Base-by-base conservation (phyloP, 345 rosid species). In the Aquilaria yunnanensis region DNA sequence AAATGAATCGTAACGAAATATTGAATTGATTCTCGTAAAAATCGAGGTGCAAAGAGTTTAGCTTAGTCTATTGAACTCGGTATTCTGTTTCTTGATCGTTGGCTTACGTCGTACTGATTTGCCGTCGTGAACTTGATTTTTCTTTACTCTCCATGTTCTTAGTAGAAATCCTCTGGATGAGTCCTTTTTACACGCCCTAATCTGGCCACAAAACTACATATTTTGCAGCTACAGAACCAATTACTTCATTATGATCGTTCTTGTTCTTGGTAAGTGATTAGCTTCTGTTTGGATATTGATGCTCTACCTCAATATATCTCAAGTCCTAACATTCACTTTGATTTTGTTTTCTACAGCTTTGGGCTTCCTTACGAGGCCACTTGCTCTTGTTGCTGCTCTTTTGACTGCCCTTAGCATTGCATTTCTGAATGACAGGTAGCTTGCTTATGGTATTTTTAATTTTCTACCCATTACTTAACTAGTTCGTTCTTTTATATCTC, bases 191-290 rank as follows among this genome's bases (percentile, higher is more conserved):
- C 43, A 37, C 5, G 43, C 43, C 8, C 43, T 37, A 37, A 37
- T 37, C 43, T 37, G 8, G 43, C 43, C 43, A 37, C 43, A 37
- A 5, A 37, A 37, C 43, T 37, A 5, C 43, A 37, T 49, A 9
- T 51, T 71, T 74, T 77, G 84, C 96, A 91, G 97, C 75, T 91
- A 91, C 67, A 73, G 96, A 67, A 91, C 97, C 32, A 91, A 91
- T 75, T 91, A 91, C 68, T 91, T 88, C 90, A 77, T 91, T 65
- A 82, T 88, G 94, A 79, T 88, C 57, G 69, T 87, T 64, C 61
- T 83, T 61, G 79, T 91, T 74, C 84, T 91, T 48, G 96, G 97
- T 86, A 75, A 58, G 88, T 60, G 32, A 49, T 63, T 6, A 29
- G 56, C 66, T 5, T 54, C 43, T 37, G 49, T 31, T 52, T 32